Evolutionary conservation across 2,329 filamentous ascomycete genomes (phyloP), one percentile per base, ranked within the genome.

Genomic region (Pseudomassariella vexata): DNA sequence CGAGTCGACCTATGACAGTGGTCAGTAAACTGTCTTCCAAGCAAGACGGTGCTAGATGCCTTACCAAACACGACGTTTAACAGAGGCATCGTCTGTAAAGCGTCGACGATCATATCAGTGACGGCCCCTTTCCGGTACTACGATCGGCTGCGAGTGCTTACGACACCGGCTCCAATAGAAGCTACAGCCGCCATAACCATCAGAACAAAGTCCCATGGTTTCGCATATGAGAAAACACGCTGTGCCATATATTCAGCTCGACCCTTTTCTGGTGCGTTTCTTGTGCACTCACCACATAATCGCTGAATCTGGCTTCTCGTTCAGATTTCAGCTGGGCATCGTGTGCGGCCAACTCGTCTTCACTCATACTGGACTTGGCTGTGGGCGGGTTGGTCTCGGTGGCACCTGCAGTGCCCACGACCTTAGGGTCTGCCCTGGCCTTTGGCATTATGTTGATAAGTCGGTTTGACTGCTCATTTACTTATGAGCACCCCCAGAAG

Each of bases 21-120:
- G n/a, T n/a, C n/a, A n/a, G n/a, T n/a, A n/a, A n/a, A n/a, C n/a
- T n/a, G n/a, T n/a, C n/a, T n/a, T n/a, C 21, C 9, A 23, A 23
- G 21, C 21, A 23, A 23, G 9, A 23, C n/a, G 23, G 14, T 8
- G 6, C 6, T 2, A 6, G 4, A 27, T 24, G 16, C 5, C 50
- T 46, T 54, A 65, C 70, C 73, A 47, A 77, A 76, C 10, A 76
- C 58, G 9, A 77, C 63, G 35, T 76, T 79, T 66, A 79, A 73
- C 28, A 79, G 44, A 0, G 75, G 75, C 28, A 79, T 50, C 2
- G 73, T 77, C 59, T 64, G 21, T 28, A 4, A 17, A 20, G 10
- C n/a, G 41, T 9, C n/a, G 15, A 14, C 14, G 24, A 15, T 11
- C 15, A 9, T 18, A 29, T 8, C 28, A 20, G 22, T 17, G n/a